phyloP scores from a whole-genome alignment of 2,329 filamentous ascomycete species.

The Basipetospora chlamydospora region DNA sequence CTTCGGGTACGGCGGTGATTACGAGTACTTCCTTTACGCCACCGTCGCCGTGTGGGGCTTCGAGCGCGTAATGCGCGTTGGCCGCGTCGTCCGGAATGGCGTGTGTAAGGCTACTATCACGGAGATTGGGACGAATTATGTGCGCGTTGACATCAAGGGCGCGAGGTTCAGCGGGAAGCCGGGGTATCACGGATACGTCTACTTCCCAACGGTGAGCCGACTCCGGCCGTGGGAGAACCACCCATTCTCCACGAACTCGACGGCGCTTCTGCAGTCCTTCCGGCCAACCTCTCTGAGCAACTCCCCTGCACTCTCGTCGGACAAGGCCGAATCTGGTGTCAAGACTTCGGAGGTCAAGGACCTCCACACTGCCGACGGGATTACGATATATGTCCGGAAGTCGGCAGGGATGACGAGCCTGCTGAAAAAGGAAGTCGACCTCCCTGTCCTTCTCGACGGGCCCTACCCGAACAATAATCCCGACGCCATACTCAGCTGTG shows the following conservation, averaged over 20 bases:
- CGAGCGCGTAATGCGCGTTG: conserved; percentile 14
- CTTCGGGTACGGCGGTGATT: conserved; percentile 24
- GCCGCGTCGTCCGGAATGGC: conserved; percentile 10
- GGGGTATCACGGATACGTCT: conserved; percentile 27
- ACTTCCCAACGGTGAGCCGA: conserved; percentile 30
- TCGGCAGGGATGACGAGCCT: conserved; percentile 19
- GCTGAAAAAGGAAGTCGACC: conserved; percentile 11
- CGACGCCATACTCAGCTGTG: conserved; percentile 14
- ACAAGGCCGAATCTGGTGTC: neutral
- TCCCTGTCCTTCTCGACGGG: conserved; percentile 24
- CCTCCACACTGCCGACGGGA: conserved; percentile 9
- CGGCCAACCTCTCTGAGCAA: conserved; percentile 1
- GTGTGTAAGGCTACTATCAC: conserved; percentile 16
- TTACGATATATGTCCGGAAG: conserved; percentile 23
- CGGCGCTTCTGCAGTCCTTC: conserved; percentile 10
- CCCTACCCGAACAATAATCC: conserved; percentile 20
- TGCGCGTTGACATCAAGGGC: conserved; percentile 27
- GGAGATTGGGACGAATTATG: conserved; percentile 13
- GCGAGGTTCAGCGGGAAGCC: conserved; percentile 18
- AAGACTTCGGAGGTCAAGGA: neutral
- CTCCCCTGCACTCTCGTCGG: neutral
- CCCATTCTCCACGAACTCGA: conserved; percentile 30
- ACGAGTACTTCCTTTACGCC: conserved; percentile 20
- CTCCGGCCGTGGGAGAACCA: conserved; percentile 36
- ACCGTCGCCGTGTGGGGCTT: conserved; percentile 16